A percentile compares a stretch with the other conserved stretches of the same genome.
Evolutionary conservation across 352 stramenopile species (phyloP).

Genomic region (Pythium grandisporangium): DNA sequence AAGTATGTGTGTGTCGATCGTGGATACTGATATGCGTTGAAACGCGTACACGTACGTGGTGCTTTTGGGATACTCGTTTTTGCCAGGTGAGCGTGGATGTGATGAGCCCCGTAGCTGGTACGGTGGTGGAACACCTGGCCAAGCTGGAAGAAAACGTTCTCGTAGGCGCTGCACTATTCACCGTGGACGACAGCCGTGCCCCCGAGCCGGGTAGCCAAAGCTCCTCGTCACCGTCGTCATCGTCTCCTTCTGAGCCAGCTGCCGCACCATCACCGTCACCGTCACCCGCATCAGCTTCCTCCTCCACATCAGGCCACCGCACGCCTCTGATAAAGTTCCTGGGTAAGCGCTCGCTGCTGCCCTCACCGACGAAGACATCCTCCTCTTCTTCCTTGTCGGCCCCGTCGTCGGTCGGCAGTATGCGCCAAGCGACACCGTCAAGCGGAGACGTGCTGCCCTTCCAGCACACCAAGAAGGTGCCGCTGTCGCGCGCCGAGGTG

Average conservation of each 20-base stretch:
- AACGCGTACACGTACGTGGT: no score
- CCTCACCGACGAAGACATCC: constrained; percentile 22
- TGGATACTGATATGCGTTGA: no score
- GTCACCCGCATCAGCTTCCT: constrained; percentile 26
- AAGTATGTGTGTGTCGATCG: no score
- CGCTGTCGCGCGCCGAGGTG: constrained; percentile 53
- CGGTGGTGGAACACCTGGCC: constrained; percentile 90
- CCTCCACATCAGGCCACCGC: constrained; percentile 26
- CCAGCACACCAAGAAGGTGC: constrained; percentile 47
- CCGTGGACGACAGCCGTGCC: constrained; percentile 80
- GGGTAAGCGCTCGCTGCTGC: constrained; percentile 62
- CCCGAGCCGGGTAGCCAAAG: constrained; percentile 15
- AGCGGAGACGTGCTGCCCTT: constrained; percentile 60
- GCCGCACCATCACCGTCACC: constrained; percentile 3
- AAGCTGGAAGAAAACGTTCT: constrained; percentile 95
- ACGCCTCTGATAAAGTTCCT: constrained; percentile 63
- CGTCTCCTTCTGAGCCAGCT: constrained; percentile 6
- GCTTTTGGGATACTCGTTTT: no score
- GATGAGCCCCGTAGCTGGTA: constrained; percentile 84
- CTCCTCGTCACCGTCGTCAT: neutral
- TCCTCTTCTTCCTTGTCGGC: no score
- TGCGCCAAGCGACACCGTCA: constrained; percentile 43
- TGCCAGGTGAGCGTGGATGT: constrained; percentile 88
- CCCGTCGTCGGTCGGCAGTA: no score
- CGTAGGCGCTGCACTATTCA: constrained; percentile 91